These are phyloP conservation scores for Pestalotiopsis sp. DNA, from an alignment of 2,329 filamentous ascomycete genomes.

Conservation along the genomic window DNA sequence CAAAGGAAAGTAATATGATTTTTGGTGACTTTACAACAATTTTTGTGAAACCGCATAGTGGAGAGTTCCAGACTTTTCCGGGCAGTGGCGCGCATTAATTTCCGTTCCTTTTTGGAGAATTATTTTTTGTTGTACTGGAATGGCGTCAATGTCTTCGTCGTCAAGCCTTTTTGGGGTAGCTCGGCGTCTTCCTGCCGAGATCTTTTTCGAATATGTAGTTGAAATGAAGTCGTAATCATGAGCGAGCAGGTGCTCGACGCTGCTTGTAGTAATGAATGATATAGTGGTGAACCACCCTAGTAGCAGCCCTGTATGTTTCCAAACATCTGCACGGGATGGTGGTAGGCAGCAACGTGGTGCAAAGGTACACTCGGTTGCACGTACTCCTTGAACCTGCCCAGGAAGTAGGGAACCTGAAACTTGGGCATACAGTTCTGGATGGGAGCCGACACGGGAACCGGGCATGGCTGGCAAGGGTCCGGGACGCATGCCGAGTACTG, in stretches of 20 bases:
- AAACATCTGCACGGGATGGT: constrained; percentile 55
- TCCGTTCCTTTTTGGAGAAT: constrained; percentile 1
- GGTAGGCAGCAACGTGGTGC: constrained; percentile 53
- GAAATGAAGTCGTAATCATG: constrained; percentile 9
- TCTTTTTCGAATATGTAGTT: background rate
- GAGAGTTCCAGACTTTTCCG: constrained; percentile 10
- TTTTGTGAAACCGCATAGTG: constrained; percentile 10
- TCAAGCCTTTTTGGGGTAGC: background rate
- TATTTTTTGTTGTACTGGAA: constrained; percentile 14
- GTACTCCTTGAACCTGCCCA: constrained; percentile 55
- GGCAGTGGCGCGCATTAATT: background rate
- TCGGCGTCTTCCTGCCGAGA: background rate
- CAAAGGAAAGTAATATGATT: constrained; percentile 27
- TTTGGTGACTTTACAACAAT: constrained; percentile 29
- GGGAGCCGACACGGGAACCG: constrained; percentile 28
- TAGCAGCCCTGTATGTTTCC: constrained; percentile 55
- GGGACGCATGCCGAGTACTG: constrained; percentile 44
- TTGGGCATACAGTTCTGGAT: constrained; percentile 44
- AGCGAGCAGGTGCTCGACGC: background rate
- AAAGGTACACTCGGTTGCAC: constrained; percentile 48
- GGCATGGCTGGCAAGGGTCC: constrained; percentile 39
- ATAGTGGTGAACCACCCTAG: constrained; percentile 30
- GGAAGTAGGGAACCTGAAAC: constrained; percentile 47
- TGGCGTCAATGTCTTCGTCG: background rate
- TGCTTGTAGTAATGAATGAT: background rate